Percentiles rank a stretch among this genome's conserved stretches.
These are phyloP conservation scores for Teratosphaeria nubilosa DNA, from an alignment of 2,329 filamentous ascomycete genomes.

Conservation along the genomic window DNA sequence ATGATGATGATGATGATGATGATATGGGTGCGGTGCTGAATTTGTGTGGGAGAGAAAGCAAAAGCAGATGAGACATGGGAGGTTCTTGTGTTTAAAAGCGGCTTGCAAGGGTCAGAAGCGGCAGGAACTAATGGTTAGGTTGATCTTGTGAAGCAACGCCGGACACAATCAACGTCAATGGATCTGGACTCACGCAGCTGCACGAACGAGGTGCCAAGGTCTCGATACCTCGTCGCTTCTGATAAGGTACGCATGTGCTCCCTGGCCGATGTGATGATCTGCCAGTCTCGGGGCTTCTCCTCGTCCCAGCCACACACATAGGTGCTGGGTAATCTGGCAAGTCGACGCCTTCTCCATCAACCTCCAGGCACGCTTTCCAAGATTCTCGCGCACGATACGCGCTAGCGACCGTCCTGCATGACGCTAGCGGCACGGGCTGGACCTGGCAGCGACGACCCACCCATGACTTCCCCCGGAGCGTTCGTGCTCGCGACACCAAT, in stretches of 20 bases:
- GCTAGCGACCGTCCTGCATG: neutral
- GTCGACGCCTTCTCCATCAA: neutral
- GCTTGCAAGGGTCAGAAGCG: neutral
- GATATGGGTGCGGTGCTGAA: no score
- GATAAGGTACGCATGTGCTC: neutral
- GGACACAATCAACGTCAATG: neutral
- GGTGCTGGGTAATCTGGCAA: neutral
- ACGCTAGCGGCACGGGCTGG: neutral
- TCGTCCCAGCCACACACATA: neutral
- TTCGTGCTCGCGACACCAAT: neutral
- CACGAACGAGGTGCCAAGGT: neutral
- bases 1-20: neutral
- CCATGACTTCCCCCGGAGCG: neutral
- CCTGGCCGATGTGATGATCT: neutral
- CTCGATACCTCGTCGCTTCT: neutral
- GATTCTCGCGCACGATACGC: neutral
- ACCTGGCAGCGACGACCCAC: neutral
- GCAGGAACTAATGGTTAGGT: neutral
- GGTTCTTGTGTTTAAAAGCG: neutral
- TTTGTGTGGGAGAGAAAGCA: neutral
- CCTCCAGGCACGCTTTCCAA: neutral
- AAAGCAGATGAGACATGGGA: neutral
- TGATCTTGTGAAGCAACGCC: neutral
- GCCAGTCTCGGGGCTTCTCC: neutral
- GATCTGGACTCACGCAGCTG: neutral